Conservation (phyloP, 2,329 filamentous ascomycete species). For the Sphaerulina populicola region DNA sequence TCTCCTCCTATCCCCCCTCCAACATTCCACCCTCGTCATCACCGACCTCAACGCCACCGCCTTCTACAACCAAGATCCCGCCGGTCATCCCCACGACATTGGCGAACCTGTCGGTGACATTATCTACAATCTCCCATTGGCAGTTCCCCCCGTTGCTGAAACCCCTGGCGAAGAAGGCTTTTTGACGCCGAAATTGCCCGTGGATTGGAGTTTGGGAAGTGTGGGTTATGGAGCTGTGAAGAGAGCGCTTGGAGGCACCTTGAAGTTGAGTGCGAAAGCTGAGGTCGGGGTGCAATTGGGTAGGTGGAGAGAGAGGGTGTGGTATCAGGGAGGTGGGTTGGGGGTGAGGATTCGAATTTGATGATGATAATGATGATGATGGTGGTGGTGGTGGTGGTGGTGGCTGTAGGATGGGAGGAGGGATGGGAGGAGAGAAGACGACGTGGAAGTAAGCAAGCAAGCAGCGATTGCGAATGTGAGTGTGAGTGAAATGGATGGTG, state of each 20-base stretch:
- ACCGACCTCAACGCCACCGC: conserved; percentile 76
- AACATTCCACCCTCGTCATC: conserved; percentile 64
- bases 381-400: too few relatives aligned
- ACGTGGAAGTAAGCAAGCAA: too few relatives aligned
- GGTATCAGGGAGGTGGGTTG: conserved; percentile 42
- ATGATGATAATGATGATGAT: too few relatives aligned
- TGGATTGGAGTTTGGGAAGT: conserved; percentile 66
- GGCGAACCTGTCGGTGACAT: conserved; percentile 58
- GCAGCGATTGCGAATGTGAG: too few relatives aligned
- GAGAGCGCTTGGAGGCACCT: conserved; percentile 67
- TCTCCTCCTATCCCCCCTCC: conserved; percentile 68
- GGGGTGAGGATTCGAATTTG: conserved; percentile 42
- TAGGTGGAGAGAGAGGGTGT: conserved; percentile 60
- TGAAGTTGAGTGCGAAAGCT: conserved; percentile 72
- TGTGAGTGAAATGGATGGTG: too few relatives aligned
- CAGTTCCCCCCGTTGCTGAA: conserved; percentile 53
- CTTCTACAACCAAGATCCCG: conserved; percentile 55
- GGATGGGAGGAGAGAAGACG: too few relatives aligned
- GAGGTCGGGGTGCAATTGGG: conserved; percentile 67
- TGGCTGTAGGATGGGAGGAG: background rate
- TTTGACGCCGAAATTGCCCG: conserved; percentile 67
- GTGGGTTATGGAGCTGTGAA: conserved; percentile 76
- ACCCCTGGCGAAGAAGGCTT: conserved; percentile 47
- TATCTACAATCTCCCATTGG: conserved; percentile 63
- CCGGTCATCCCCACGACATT: background rate